Base-by-base conservation (phyloP, 1,139 yeast species). In the Taphrina pruni region DNA sequence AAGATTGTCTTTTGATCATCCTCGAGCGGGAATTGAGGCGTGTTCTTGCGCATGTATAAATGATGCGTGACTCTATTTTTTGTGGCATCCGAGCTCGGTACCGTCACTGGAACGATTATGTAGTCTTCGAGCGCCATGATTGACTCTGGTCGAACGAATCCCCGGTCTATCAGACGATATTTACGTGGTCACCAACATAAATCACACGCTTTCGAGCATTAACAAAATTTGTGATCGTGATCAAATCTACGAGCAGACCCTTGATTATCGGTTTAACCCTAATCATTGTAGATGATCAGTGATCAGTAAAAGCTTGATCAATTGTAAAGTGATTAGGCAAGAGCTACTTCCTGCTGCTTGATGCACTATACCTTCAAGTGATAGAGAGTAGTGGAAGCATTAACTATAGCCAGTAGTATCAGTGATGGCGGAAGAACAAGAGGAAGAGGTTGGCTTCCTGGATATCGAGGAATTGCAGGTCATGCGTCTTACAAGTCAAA, bases 391-490 rank as follows among this genome's bases (percentile, higher is more conserved):
- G 32, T 4, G 32, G 32, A 26, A 2, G 1, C 2, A 26, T 26
- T 4, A 0, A 26, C 32, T 26, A 26, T 26, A 26, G 32, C 4
- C 32, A 26, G 32, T 26, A 26, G 32, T 4, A 4, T 26, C 32
- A 26, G 32, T 26, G 32, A 26, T 26, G 32, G 32, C 32, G 32
- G 32, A 26, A 26, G 32, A 26, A 26, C 32, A 26, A 4, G 61
- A 41, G 14, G 65, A 60, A 14, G 65, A 60, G 17, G 39, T 60
- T 39, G 50, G 48, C 7, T 69, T 82, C 60, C 74, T 83, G n/a
- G 75, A 80, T 35, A 80, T 85, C 1, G 88, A 86, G 70, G 86
- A 84, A 72, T 78, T 86, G 60, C 88, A 86, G 76, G 81, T 81
- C 65, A 82, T 26, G 4, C 32, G 2, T 26, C 4, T 26, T 4